Base-by-base conservation (phyloP, 208 protist genomes). In the Leishmania major region DNA sequence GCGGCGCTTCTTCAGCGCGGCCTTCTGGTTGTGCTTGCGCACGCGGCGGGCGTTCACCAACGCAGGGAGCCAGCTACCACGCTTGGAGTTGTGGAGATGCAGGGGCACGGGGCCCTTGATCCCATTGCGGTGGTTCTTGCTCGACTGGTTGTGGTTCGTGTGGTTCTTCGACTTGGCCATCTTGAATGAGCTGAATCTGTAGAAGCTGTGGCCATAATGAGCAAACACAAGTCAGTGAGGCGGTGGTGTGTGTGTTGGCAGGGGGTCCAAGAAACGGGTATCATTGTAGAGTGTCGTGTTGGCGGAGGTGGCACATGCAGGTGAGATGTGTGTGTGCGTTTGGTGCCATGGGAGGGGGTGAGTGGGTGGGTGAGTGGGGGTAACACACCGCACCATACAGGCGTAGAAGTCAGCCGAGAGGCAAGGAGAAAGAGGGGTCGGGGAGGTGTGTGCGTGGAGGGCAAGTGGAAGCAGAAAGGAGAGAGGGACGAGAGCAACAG, bases 101-200 rank as follows among this genome's bases (percentile, higher is more conserved):
- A 93, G 55, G 69, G 93, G 93, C 82, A 94, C 67, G 74, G 93
- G 82, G 73, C 80, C 81, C 83, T 94, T 94, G 75, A 98, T 96
- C 79, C 94, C 95, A 86, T 97, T 98, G 86, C 93, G 89, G 92
- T 98, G 95, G 86, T 96, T 96, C 93, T 98, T 98, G 82, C 87
- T 86, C 85, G 93, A 97, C 90, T 98, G 94, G 91, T 98, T 98
- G 92, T 98, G 95, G 91, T 98, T 98, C 17, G 95, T 98, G 92
- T 98, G 95, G 90, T 98, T 98, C 93, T 98, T 98, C 71, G 95
- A 98, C 94, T 98, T 98, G 82, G 95, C 95, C 95, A 98, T 98
- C 80, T 64, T 85, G 64, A 76, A 72, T 59, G 79, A 80, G 55
- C 57, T 66, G 53, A 72, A 64, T 57, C 15, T 82, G 62, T 72